Evolutionary conservation across 176 grass and related monocot species (phyloP), one percentile per base, ranked within the genome.

Genomic region (Pontederia paniculata): DNA sequence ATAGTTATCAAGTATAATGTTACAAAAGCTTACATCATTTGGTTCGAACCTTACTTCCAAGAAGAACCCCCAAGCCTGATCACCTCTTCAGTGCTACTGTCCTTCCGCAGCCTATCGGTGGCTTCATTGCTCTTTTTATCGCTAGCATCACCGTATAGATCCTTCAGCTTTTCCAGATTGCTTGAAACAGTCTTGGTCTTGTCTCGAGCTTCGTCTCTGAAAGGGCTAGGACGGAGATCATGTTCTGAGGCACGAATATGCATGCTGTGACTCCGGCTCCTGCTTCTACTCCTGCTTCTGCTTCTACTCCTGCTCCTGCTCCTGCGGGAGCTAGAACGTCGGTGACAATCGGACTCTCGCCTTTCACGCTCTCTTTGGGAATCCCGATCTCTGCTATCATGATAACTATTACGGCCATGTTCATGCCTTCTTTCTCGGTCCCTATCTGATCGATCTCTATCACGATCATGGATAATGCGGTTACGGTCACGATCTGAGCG

Each of bases 111-210:
- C 67, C 80, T 77, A 42, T 72, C 77, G 12, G 78, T 50, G 15
- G 66, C 21, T 2, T 37, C 55, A 19, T 84, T 74, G 3, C 80
- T 68, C 62, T 75, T 88, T 19, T 70, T 52, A 14, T 75, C 81
- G 15, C 74, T 68, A 0, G 74, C 87, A 21, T 93, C 87, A 2
- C 94, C 94, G 9, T 99, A 99, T 12, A 99, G 51, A 73, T 99
- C 94, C 76, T 93, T 99, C 63, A 93, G 23, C 73, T 83, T 99
- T 49, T 74, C 72, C 55, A 99, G 58, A 67, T 99, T 93, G 57
- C 77, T 91, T 21, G 83, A 54, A 15, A 75, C 80, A 47, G 63
- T 60, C 7, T 64, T 76, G n/a, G 69, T 44, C 57, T 72, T 72
- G 3, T 62, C 69, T 80, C 62, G 82, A 63, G 45, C 83, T 58